phyloP scores from a whole-genome alignment of 495 filamentous ascomycete species.

The Xylaria curta region DNA sequence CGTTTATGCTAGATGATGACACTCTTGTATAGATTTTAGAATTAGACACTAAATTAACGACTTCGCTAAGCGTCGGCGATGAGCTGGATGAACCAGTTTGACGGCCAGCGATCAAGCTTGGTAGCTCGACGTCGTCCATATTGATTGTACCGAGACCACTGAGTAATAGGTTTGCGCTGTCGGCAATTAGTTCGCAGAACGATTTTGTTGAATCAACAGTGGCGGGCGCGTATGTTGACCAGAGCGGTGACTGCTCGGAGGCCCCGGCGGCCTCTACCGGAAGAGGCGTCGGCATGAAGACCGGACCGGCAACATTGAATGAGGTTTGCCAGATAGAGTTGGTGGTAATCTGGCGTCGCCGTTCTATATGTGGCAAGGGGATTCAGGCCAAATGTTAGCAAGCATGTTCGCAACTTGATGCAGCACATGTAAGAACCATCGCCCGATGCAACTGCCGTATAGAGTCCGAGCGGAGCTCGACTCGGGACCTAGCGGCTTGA shows the following conservation, averaged over 20 bases:
- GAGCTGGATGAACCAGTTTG: neutral
- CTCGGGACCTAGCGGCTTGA: neutral
- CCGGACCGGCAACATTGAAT: neutral
- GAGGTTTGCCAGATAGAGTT: neutral
- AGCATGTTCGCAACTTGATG: neutral
- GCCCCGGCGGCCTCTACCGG: neutral
- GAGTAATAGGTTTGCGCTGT: neutral
- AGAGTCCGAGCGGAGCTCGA: neutral
- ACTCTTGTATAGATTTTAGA: neutral
- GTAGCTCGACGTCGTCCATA: constrained; percentile 7
- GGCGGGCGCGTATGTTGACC: neutral
- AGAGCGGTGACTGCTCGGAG: neutral
- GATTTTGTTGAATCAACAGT: constrained; percentile 1
- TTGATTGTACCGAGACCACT: neutral
- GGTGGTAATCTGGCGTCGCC: neutral
- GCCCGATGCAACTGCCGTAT: neutral
- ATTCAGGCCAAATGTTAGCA: neutral
- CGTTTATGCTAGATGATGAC: neutral
- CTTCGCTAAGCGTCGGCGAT: neutral
- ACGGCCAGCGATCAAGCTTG: neutral
- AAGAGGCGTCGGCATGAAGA: neutral
- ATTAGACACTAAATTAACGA: neutral
- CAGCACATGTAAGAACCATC: neutral
- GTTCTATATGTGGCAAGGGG: constrained; percentile 1
- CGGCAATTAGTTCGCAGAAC: neutral